Evolutionary conservation across 2,329 filamentous ascomycete genomes (phyloP).

Genomic region (Neurospora crassa): DNA sequence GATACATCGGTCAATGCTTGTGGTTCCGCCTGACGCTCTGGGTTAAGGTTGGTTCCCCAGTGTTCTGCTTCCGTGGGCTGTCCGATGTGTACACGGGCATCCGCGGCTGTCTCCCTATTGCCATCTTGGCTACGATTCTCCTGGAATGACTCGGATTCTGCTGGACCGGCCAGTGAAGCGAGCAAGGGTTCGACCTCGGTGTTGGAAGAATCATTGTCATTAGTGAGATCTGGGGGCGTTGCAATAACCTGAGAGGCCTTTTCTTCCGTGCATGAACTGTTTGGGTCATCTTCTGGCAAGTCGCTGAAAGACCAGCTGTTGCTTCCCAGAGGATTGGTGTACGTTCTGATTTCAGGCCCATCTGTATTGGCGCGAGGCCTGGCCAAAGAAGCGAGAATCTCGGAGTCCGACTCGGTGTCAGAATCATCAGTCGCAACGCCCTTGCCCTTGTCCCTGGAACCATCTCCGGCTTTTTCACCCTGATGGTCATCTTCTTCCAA

Average conservation of each 20-base stretch:
- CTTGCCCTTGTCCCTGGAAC: constrained; percentile 7
- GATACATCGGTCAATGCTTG: background rate
- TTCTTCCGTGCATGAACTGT: background rate
- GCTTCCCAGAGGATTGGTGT: constrained; percentile 44
- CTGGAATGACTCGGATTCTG: background rate
- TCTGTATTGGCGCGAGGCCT: constrained; percentile 49
- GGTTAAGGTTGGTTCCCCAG: background rate
- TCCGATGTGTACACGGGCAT: background rate
- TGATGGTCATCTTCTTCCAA: background rate
- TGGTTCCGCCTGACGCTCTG: background rate
- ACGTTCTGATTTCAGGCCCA: constrained; percentile 35
- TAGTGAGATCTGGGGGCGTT: background rate
- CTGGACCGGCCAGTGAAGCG: background rate
- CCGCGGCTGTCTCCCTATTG: background rate
- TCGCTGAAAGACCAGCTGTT: constrained; percentile 52
- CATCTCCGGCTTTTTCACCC: background rate
- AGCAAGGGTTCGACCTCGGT: background rate
- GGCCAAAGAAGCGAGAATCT: constrained; percentile 3
- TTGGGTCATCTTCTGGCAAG: constrained; percentile 18
- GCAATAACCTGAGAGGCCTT: background rate
- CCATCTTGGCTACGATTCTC: background rate
- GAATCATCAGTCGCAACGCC: background rate
- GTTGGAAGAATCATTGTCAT: background rate
- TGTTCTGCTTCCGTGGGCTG: background rate
- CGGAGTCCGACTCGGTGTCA: background rate